Base-by-base conservation (phyloP, 306 rosid genomes). In the Prunus fruticosa region DNA sequence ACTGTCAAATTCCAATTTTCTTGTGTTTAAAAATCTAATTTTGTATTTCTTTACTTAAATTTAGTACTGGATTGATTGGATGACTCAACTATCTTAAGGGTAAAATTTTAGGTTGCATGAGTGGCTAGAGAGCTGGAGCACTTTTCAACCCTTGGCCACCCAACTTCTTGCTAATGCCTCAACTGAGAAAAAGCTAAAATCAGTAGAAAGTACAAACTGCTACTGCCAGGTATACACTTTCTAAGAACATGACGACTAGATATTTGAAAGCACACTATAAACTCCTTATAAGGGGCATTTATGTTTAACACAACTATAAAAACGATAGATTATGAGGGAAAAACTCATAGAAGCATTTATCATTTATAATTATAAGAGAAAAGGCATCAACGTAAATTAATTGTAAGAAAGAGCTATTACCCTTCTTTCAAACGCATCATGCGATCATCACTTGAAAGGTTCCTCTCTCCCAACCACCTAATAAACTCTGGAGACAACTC, bases 351-450 rank as follows among this genome's bases (percentile, higher is more conserved):
- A 43, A 30, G 57, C 68, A 32, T 34, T 58, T 45, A 2, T 15
- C 57, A 25, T 58, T 41, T 58, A 43, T 32, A 2, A 11, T 57
- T 18, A 57, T 7, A 8, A 47, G 25, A 25, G 8, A 22, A 27
- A 46, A 72, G 32, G 8, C 56, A 57, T 1, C 14, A 14, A 57
- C 14, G 1, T 15, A 43, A 69, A 56, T 28, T 5, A 65, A 69
- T 45, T 58, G 43, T 72, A 56, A 61, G 28, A 69, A 28, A 81
- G 30, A 79, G 54, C 46, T 25, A 58, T 78, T 95, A 95, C 99
- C 97, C 99, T 90, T 95, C 99, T 82, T 89, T 88, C 74, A 95
- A 79, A 47, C 85, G 92, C 99, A 90, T 95, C 66, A 83, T 64
- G 63, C 97, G 91, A 69, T 84, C 96, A 56, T 95, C 97, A 16